phyloP scores from a whole-genome alignment of 371 early-diverging fungal genomes.

The Blakeslea trispora region DNA sequence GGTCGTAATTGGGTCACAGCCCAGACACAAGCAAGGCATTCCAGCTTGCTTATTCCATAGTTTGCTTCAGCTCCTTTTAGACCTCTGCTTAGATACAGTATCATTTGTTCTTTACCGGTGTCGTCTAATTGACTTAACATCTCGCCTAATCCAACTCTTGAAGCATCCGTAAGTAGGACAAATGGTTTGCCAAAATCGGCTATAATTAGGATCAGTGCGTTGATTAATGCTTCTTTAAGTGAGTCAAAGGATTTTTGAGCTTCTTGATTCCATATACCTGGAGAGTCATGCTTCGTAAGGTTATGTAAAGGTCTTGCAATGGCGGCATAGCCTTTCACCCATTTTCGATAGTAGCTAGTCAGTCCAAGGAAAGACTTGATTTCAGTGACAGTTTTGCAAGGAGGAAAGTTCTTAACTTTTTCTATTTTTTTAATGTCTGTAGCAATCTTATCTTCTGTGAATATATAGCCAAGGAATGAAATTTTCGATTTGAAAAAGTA shows the following conservation, averaged over 20 bases:
- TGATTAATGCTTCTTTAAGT: not conserved
- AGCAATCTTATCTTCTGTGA: not conserved
- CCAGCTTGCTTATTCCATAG: constrained; percentile 3
- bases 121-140: constrained; percentile 2
- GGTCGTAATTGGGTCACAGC: constrained; percentile 1
- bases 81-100: constrained; percentile 1
- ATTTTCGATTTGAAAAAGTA: constrained; percentile 3
- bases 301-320: constrained; percentile 6
- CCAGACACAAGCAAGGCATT: constrained; percentile 4
- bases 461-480: constrained; percentile 4
- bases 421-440: constrained; percentile 4
- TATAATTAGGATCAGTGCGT: not conserved
- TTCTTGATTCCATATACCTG: not conserved
- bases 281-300: not conserved
- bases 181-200: constrained; percentile 7
- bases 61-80: not conserved
- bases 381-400: not conserved
- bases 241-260: not conserved
- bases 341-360: constrained; percentile 3
- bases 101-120: constrained; percentile 1
- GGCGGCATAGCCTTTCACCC: constrained; percentile 1
- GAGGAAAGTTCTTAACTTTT: constrained; percentile 3
- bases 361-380: constrained; percentile 1
- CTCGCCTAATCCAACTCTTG: not conserved
- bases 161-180: not conserved